phyloP scores from a whole-genome alignment of 805 yeast species.

The Blastobotrys peoriensis region DNA sequence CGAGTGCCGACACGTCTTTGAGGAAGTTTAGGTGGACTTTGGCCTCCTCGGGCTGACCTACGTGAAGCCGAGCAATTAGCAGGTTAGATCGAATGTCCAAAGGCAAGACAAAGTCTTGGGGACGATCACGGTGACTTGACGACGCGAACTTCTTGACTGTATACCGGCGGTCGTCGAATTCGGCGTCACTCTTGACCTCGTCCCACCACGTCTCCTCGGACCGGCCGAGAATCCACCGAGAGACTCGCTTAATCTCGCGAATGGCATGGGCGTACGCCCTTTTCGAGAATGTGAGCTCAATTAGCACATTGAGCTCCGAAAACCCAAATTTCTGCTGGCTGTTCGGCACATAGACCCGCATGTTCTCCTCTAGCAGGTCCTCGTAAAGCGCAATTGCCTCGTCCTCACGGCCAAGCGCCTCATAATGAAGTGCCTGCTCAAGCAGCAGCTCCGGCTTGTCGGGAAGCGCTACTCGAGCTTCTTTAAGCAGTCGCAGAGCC shows the following conservation, averaged over 20 bases:
- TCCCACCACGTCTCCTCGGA: slow-evolving; percentile 63
- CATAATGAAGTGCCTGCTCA: slow-evolving; percentile 32
- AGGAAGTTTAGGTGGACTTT: slow-evolving; percentile 59
- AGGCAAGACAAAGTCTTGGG: slow-evolving; percentile 48
- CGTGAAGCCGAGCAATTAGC: slow-evolving; percentile 64
- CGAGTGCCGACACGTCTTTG: slow-evolving; percentile 49
- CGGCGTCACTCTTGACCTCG: slow-evolving; percentile 61
- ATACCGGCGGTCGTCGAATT: slow-evolving; percentile 66
- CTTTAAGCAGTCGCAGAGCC: slow-evolving; percentile 24
- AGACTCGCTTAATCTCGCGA: slow-evolving; percentile 56
- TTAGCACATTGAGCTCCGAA: slow-evolving; percentile 80
- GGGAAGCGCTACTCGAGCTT: slow-evolving; percentile 16
- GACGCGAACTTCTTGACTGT: slow-evolving; percentile 9
- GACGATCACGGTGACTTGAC: slow-evolving; percentile 2
- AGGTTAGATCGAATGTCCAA: slow-evolving; percentile 81
- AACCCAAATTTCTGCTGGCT: slow-evolving; percentile 55
- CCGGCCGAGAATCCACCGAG: slow-evolving; percentile 79
- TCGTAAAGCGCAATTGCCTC: slow-evolving; percentile 73
- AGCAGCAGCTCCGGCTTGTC: slow-evolving; percentile 8
- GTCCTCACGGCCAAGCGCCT: slow-evolving; percentile 47
- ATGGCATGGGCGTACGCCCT: slow-evolving; percentile 61
- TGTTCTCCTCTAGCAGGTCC: slow-evolving; percentile 56
- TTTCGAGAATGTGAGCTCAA: slow-evolving; percentile 70
- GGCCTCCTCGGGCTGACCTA: slow-evolving; percentile 54
- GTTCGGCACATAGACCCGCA: slow-evolving; percentile 30